Evolutionary conservation across 345 rosid genomes (phyloP).

Genomic region (Lepidium didymum): DNA sequence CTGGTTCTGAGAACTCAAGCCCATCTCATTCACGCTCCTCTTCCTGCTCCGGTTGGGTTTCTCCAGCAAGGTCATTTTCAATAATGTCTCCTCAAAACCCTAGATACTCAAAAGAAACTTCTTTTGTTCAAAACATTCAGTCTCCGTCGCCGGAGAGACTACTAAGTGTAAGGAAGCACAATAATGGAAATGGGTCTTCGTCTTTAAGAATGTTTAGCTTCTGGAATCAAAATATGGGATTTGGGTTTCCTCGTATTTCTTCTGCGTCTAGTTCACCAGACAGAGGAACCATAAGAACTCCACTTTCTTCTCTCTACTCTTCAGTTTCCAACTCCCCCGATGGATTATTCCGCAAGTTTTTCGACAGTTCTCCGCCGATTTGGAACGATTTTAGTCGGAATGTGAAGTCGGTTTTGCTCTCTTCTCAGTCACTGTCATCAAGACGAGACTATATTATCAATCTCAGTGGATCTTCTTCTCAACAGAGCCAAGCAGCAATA

Average conservation of each 20-base stretch:
- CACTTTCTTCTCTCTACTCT: constrained; percentile 28
- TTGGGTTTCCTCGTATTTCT: constrained; percentile 22
- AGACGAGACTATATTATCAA: constrained; percentile 26
- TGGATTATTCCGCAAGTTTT: constrained; percentile 10
- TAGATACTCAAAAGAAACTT: constrained; percentile 21
- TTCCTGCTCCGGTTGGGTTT: constrained; percentile 51
- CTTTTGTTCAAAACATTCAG: constrained; percentile 16
- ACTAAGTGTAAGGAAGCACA: constrained; percentile 4
- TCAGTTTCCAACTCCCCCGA: constrained; percentile 32
- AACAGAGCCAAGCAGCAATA: constrained; percentile 13
- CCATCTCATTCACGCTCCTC: constrained; percentile 38
- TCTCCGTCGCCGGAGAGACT: constrained; percentile 36
- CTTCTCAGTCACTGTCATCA: constrained; percentile 29
- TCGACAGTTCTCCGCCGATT: constrained; percentile 19
- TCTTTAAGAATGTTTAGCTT: constrained; percentile 30
- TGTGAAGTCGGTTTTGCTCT: constrained; percentile 31
- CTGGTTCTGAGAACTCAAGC: constrained; percentile 51
- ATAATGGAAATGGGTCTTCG: constrained; percentile 24
- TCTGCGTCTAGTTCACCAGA: constrained; percentile 52
- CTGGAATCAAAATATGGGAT: constrained; percentile 21
- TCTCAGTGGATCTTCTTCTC: constrained; percentile 28
- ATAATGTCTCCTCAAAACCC: constrained; percentile 50
- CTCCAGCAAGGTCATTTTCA: constrained; percentile 70
- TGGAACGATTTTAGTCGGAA: constrained; percentile 27
- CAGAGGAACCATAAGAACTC: constrained; percentile 23